These are phyloP conservation scores for Salix dunnii DNA, from an alignment of 345 rosid species.

Conservation along the genomic window DNA sequence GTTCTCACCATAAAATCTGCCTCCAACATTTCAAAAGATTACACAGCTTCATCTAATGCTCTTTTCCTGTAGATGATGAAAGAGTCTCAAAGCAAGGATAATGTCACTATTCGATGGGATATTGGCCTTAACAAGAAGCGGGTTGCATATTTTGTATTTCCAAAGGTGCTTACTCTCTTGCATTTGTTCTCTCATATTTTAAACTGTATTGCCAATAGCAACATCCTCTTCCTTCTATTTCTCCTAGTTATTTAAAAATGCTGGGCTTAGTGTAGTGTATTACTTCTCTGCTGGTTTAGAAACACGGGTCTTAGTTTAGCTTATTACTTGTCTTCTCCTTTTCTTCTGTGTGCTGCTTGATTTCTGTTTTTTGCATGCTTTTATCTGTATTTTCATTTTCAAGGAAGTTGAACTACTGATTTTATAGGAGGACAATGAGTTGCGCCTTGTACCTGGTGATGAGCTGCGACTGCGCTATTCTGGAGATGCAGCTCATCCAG, in stretches of 20 bases:
- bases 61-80: conserved; percentile 81
- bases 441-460: conserved; percentile 96
- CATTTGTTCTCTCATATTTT: background rate
- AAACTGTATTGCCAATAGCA: background rate
- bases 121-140: conserved; percentile 98
- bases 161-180: conserved; percentile 56
- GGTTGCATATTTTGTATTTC: conserved; percentile 88
- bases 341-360: background rate
- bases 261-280: background rate
- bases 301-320: background rate
- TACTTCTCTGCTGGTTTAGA: background rate
- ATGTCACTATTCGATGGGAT: conserved; percentile 93
- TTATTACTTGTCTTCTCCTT: background rate
- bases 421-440: conserved; percentile 89
- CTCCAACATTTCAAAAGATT: background rate
- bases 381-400: conserved; percentile 13
- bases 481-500: conserved; percentile 96
- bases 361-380: background rate
- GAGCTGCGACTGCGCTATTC: conserved; percentile 92
- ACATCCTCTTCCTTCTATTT: background rate
- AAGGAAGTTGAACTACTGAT: conserved; percentile 21
- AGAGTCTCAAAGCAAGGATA: conserved; percentile 99
- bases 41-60: conserved; percentile 15
- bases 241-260: background rate
- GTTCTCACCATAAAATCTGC: background rate